These are phyloP conservation scores for Candida taoyuanica DNA, from an alignment of 805 yeast species.

Conservation along the genomic window DNA sequence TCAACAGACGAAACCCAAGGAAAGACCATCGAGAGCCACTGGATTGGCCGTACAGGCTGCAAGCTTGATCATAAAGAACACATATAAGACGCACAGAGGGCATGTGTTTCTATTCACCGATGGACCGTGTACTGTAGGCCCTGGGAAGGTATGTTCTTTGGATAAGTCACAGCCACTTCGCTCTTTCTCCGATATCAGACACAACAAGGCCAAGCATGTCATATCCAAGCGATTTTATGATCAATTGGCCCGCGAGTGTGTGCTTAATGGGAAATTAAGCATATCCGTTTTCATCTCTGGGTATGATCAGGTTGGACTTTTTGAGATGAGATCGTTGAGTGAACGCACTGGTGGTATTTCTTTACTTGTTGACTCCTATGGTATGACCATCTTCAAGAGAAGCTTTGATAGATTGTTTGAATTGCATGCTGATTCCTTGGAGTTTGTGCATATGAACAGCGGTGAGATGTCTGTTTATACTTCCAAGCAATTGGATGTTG, in stretches of 20 bases:
- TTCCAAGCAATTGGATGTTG: slow-evolving; percentile 72
- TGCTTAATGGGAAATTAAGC: slow-evolving; percentile 39
- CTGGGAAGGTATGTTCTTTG: slow-evolving; percentile 86
- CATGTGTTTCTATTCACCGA: slow-evolving; percentile 84
- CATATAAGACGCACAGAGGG: slow-evolving; percentile 77
- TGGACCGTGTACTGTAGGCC: slow-evolving; percentile 91
- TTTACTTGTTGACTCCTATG: slow-evolving; percentile 83
- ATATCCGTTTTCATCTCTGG: slow-evolving; percentile 63
- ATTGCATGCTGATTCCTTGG: slow-evolving; percentile 59
- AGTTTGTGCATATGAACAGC: slow-evolving; percentile 38
- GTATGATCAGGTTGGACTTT: slow-evolving; percentile 89
- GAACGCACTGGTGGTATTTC: slow-evolving; percentile 84
- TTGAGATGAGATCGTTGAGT: slow-evolving; percentile 81
- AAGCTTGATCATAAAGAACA: slow-evolving; percentile 60
- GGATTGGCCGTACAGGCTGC: slow-evolving; percentile 87
- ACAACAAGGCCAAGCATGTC: slow-evolving; percentile 73
- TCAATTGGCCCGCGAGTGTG: slow-evolving; percentile 45
- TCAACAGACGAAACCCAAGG: slow-evolving; percentile 55
- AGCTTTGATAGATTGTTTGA: slow-evolving; percentile 77
- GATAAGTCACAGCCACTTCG: slow-evolving; percentile 88
- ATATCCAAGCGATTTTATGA: slow-evolving; percentile 77
- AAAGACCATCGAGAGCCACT: slow-evolving; percentile 77
- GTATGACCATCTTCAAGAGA: slow-evolving; percentile 89
- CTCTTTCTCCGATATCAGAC: slow-evolving; percentile 91
- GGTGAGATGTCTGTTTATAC: slow-evolving; percentile 33